Evolutionary conservation across 2,329 filamentous ascomycete genomes (phyloP).

Genomic region (Scedosporium aurantiacum): DNA sequence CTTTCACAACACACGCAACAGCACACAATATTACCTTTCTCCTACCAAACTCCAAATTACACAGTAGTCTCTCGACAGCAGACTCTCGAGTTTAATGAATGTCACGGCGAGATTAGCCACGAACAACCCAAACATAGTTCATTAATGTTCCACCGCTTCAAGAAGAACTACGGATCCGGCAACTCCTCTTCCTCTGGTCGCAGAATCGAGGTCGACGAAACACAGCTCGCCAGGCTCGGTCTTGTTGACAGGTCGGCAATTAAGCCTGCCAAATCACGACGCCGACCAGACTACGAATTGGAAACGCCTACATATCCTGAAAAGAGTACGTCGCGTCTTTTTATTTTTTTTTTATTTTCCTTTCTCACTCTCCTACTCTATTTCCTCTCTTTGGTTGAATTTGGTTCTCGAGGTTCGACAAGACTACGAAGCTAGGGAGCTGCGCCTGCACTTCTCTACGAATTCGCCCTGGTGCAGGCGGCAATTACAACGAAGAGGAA

Average conservation of each 20-base stretch:
- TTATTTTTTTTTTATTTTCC: no score
- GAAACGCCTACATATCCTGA: conserved; percentile 26
- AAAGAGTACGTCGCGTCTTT: conserved; percentile 24
- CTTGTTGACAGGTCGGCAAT: neutral
- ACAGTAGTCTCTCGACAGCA: neutral
- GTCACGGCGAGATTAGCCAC: neutral
- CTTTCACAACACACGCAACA: neutral
- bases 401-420: neutral
- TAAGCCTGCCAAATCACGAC: conserved; percentile 9
- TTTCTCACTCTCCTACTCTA: neutral
- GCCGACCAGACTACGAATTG: conserved; percentile 11
- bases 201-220: neutral
- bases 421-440: no score
- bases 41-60: neutral
- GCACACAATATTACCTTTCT: neutral
- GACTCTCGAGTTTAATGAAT: neutral
- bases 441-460: no score
- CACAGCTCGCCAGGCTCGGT: conserved; percentile 4
- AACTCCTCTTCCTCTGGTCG: conserved; percentile 3
- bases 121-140: neutral
- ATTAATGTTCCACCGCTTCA: conserved; percentile 4
- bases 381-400: neutral
- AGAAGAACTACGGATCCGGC: neutral
- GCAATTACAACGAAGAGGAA: no score
- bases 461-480: no score